phyloP scores from a whole-genome alignment of 352 stramenopile genomes.

The Detonula confervacea region DNA sequence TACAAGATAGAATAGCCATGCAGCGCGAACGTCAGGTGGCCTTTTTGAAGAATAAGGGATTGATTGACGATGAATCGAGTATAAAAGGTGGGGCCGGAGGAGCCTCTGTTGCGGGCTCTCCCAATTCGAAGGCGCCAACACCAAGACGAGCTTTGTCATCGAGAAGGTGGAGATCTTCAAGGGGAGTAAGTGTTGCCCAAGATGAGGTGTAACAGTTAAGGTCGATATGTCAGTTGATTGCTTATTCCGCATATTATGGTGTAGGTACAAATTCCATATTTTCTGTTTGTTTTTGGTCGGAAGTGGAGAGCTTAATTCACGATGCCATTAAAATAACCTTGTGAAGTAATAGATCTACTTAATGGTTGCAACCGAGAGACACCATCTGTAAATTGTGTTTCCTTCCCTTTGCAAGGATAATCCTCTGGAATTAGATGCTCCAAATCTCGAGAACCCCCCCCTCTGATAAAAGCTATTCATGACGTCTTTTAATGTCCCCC shows the following conservation, averaged over 20 bases:
- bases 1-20: slow-evolving; percentile 54
- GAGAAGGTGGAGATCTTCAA: background rate
- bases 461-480: too few species aligned
- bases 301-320: background rate
- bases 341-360: background rate
- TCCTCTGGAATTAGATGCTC: too few species aligned
- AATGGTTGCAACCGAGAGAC: too few species aligned
- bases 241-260: too few species aligned
- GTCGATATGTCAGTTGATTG: background rate
- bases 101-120: slow-evolving; percentile 16
- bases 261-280: too few species aligned
- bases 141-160: slow-evolving; percentile 14
- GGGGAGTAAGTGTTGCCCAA: background rate
- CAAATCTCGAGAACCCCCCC: too few species aligned
- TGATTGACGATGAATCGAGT: slow-evolving; percentile 65
- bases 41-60: slow-evolving; percentile 76
- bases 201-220: background rate
- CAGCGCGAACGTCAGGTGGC: slow-evolving; percentile 71
- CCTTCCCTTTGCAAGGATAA: too few species aligned
- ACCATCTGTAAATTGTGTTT: too few species aligned
- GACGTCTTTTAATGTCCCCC: too few species aligned
- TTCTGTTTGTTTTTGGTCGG: background rate
- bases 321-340: background rate
- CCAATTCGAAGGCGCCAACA: slow-evolving; percentile 11
- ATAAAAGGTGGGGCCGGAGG: slow-evolving; percentile 55